These are phyloP conservation scores for Diaporthe aspalathi DNA, from an alignment of 2,329 filamentous ascomycete species.

Conservation along the genomic window DNA sequence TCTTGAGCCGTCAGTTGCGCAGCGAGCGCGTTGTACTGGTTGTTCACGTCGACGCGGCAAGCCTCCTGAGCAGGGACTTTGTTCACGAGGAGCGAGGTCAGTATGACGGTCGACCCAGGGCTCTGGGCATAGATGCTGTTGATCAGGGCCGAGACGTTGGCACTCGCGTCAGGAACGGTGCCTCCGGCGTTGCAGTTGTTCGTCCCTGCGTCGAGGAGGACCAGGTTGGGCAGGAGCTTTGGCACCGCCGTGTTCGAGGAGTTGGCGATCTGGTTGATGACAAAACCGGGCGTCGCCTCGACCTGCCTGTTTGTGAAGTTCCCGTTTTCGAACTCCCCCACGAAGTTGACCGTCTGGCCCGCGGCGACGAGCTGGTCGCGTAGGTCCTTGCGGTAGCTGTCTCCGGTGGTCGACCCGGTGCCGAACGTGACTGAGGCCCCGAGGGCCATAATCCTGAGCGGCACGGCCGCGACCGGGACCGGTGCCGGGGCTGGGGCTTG, in stretches of 20 bases:
- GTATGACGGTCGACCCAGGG: conserved; percentile 43
- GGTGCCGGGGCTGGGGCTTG: neutral
- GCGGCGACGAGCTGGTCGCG: conserved; percentile 38
- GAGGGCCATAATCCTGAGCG: conserved; percentile 42
- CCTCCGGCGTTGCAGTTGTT: conserved; percentile 44
- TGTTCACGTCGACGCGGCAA: conserved; percentile 42
- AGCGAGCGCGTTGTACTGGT: conserved; percentile 40
- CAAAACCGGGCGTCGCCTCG: conserved; percentile 43
- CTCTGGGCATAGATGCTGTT: conserved; percentile 41
- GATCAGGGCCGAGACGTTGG: conserved; percentile 41
- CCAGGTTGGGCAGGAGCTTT: conserved; percentile 41
- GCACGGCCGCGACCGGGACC: conserved; percentile 4
- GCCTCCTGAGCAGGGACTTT: conserved; percentile 40
- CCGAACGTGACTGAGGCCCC: conserved; percentile 44
- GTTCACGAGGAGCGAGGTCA: conserved; percentile 44
- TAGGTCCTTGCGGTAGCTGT: conserved; percentile 44
- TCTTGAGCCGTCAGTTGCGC: conserved; percentile 32
- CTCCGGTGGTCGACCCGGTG: conserved; percentile 41
- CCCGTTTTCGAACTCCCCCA: conserved; percentile 42
- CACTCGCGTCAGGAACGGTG: conserved; percentile 40
- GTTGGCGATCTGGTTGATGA: conserved; percentile 42
- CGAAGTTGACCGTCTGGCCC: conserved; percentile 42
- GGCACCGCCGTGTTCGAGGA: conserved; percentile 38
- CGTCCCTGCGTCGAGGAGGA: conserved; percentile 43
- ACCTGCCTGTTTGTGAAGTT: conserved; percentile 42